Evolutionary conservation across 2,329 filamentous ascomycete genomes (phyloP).

Genomic region (Arthrobotrys entomopaga): DNA sequence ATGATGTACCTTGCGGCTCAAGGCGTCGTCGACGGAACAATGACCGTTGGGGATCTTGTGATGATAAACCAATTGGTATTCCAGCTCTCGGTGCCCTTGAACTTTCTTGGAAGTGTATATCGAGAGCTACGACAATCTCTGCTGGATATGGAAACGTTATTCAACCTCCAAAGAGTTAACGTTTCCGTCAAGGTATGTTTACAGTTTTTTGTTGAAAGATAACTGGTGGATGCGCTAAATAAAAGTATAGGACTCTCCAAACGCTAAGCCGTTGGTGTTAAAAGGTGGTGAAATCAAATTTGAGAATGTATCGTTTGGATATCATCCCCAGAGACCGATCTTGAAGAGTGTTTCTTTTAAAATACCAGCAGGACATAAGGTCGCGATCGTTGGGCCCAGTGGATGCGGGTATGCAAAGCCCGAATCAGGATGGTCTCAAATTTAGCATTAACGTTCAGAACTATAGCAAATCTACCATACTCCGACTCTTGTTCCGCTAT

Average conservation of each 20-base stretch:
- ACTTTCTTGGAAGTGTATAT: slow-evolving; percentile 98
- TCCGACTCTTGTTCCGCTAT: slow-evolving; percentile 90
- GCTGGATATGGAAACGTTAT: slow-evolving; percentile 97
- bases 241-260: slow-evolving; percentile 69
- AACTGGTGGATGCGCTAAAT: slow-evolving; percentile 1
- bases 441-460: not conserved
- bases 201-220: not conserved
- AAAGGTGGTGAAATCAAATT: slow-evolving; percentile 90
- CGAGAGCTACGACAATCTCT: slow-evolving; percentile 93
- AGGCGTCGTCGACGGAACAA: slow-evolving; percentile 80
- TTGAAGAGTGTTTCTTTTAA: slow-evolving; percentile 84
- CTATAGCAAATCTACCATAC: slow-evolving; percentile 80
- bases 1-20: slow-evolving; percentile 99
- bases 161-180: slow-evolving; percentile 97
- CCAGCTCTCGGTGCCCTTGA: slow-evolving; percentile 93
- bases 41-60: slow-evolving; percentile 95
- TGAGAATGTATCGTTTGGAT: slow-evolving; percentile 94
- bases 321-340: slow-evolving; percentile 86
- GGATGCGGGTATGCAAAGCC: slow-evolving; percentile 74
- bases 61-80: slow-evolving; percentile 99
- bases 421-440: not conserved
- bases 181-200: slow-evolving; percentile 73
- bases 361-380: slow-evolving; percentile 94
- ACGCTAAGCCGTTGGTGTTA: slow-evolving; percentile 78
- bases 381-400: slow-evolving; percentile 92